Conservation (phyloP, 805 yeast species). For the Ogataea trehalophila region DNA sequence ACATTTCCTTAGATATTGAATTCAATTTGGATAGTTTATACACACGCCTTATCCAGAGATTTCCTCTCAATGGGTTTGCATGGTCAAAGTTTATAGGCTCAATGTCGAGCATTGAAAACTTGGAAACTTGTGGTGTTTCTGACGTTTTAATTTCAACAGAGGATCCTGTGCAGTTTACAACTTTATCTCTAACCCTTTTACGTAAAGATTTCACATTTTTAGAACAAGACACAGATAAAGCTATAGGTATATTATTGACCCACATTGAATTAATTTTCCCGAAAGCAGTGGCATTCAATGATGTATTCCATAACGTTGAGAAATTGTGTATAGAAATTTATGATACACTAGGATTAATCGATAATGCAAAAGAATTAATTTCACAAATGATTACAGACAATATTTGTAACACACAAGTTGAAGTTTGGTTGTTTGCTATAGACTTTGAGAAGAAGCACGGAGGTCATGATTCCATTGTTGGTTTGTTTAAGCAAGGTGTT, state of each 20-base stretch:
- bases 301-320: constrained; percentile 41
- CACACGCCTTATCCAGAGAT: not conserved
- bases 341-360: constrained; percentile 28
- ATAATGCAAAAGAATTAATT: constrained; percentile 21
- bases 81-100: constrained; percentile 3
- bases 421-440: constrained; percentile 43
- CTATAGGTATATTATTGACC: constrained; percentile 5
- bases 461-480: constrained; percentile 19
- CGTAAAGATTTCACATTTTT: constrained; percentile 6
- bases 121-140: not conserved
- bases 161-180: not conserved
- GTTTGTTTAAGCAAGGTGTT: constrained; percentile 32
- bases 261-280: constrained; percentile 24
- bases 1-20: constrained; percentile 7
- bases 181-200: constrained; percentile 4
- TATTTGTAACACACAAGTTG: constrained; percentile 29
- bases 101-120: not conserved
- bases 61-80: constrained; percentile 1
- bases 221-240: constrained; percentile 2
- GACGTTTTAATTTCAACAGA: too few species aligned
- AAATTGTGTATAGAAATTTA: constrained; percentile 34
- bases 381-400: constrained; percentile 2
- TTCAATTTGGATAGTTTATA: constrained; percentile 1
- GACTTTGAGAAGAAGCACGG: constrained; percentile 36
- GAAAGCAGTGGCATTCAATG: constrained; percentile 28